Base-by-base conservation (phyloP, 2,329 filamentous ascomycete genomes). In the Helotiales sp. region DNA sequence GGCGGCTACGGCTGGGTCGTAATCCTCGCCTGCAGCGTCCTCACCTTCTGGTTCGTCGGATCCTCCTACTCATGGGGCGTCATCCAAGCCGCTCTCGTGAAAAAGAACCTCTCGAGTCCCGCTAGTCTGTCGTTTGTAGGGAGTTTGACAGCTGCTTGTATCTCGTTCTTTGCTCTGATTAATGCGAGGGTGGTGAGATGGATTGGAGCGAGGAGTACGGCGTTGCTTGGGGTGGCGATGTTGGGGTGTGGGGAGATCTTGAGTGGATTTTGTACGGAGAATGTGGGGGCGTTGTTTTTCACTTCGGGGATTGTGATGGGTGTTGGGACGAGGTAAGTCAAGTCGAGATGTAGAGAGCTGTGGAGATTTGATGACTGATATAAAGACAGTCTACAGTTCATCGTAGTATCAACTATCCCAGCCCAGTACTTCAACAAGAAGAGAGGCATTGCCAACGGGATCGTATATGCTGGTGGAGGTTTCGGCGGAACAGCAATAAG, bases 21-120 rank as follows among this genome's bases (percentile, higher is more conserved):
- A 7, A 79, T 86, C 24, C 71, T 70, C 2, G 75, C 74, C 30
- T 82, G 79, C 62, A 76, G 78, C 2, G 66, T 81, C 1, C 65
- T 84, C 10, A 76, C 79, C 1, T 86, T 81, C 74, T 84, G 80
- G 81, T 76, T 79, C 52, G 77, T 81, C 49, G 83, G 83, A 51
- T 81, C 77, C 0, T 76, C 76, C 7, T 84, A 84, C 65, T 77
- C 76, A 61, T 87, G 84, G 83, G 85, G 84, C 24, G 77, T 88
- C 0, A 72, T 86, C 47, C 84, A 88, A 69, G 75, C 76, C 3
- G 82, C 78, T 0, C 75, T 87, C 1, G 77, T 85, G 2, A 70
- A 78, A 31, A 71, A 77, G 9, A 73, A 74, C 0, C 70, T 84
- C 1, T 76, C 76, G 0, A 75, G 76, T 0, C 74, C 82, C 0